A percentile compares a stretch with the other conserved stretches of the same genome.
Evolutionary conservation across 1,139 yeast species (phyloP).

Genomic region (Diutina ranongensis): DNA sequence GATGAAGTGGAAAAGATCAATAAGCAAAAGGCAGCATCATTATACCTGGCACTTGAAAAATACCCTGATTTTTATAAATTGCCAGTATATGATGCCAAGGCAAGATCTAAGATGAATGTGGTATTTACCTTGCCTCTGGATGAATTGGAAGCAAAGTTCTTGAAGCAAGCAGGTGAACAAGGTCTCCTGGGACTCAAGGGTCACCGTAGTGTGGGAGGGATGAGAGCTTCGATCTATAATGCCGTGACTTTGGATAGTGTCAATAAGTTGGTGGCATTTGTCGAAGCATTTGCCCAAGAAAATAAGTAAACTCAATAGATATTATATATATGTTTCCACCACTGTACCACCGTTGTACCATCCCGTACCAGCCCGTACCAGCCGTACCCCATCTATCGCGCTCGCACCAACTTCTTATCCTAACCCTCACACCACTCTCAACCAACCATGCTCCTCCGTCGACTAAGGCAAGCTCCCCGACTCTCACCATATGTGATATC

Average conservation of each 20-base stretch:
- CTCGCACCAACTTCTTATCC: too few species aligned
- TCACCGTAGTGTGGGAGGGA: slow-evolving; percentile 94
- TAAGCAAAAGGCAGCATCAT: slow-evolving; percentile 42
- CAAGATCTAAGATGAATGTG: slow-evolving; percentile 84
- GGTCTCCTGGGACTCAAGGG: slow-evolving; percentile 76
- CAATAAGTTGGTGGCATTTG: slow-evolving; percentile 44
- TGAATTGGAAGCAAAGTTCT: slow-evolving; percentile 55
- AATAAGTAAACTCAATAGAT: too few species aligned
- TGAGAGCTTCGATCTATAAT: slow-evolving; percentile 86
- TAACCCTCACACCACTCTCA: too few species aligned
- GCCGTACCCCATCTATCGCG: too few species aligned
- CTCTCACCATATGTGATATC: too few species aligned
- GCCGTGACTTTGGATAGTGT: slow-evolving; percentile 67
- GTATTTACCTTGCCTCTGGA: slow-evolving; percentile 66
- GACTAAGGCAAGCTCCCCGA: too few species aligned
- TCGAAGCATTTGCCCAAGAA: slow-evolving; percentile 50
- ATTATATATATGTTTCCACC: too few species aligned
- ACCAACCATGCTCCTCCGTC: neutral
- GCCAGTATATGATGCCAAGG: slow-evolving; percentile 44
- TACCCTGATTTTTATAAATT: slow-evolving; percentile 53
- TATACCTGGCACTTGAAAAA: slow-evolving; percentile 56
- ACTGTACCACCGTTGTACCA: too few species aligned
- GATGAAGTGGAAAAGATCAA: slow-evolving; percentile 24
- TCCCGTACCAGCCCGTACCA: too few species aligned
- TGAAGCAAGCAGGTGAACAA: slow-evolving; percentile 44